Base-by-base conservation (phyloP, 257 asterid genomes). In the Rubia yunnanensis region DNA sequence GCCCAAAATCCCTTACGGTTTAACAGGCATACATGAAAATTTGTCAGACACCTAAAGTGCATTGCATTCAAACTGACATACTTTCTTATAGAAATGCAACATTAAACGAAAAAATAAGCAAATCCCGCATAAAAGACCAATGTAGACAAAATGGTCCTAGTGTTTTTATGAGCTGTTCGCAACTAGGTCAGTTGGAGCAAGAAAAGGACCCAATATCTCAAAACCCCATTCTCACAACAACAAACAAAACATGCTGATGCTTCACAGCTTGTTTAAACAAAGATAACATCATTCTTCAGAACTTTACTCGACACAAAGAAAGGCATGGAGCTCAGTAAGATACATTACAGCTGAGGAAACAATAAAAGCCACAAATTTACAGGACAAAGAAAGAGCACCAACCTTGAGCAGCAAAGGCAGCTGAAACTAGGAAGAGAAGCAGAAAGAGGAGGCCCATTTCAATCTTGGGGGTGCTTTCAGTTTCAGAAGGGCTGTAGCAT, bases 331-430 rank as follows among this genome's bases (percentile, higher is more conserved):
- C 38, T 27, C 55, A 56, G 8, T 61, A 0, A 35, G n/a, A 56
- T 13, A 58, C 61, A 59, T 44, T 44, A 5, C 22, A 52, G 36
- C 41, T 48, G 34, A 31, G 49, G 61, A 20, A 44, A 66, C 28
- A 55, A 14, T 64, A 30, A 22, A 70, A 17, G 54, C 20, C 36
- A 65, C 54, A 24, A 71, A 17, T 20, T 20, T 14, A 39, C 11
- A 35, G 57, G 66, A 67, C 72, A 31, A 68, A 66, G 24, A 5
- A 69, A 53, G 68, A 69, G 60, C 54, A 71, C 67, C n/a, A 22
- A 84, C 96, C 90, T 81, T 88, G 87, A 74, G 84, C 87, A 69
- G 84, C 88, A 69, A 86, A 63, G 78, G 77, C 63, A 78, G 82
- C 83, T 9, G 69, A 32, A 17, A 80, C 24, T 58, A 69, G 57